These are phyloP conservation scores for Gleditsia sinensis DNA, from an alignment of 306 rosid genomes.

Conservation along the genomic window DNA sequence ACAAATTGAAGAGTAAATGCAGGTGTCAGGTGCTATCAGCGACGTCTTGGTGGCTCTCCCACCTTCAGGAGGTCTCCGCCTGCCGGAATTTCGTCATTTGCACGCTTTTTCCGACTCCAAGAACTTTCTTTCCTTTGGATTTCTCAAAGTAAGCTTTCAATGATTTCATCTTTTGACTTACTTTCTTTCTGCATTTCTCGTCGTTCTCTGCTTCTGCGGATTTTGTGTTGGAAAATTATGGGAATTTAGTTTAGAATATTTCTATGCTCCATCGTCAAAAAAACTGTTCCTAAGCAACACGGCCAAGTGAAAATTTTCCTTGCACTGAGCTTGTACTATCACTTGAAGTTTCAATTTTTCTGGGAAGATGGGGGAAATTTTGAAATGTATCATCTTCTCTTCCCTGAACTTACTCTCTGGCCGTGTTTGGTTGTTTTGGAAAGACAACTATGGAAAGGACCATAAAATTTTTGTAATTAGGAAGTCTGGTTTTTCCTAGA, in stretches of 20 bases:
- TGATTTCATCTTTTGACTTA: neutral
- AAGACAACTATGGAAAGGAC: neutral
- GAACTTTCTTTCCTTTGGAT: slow-evolving; percentile 50
- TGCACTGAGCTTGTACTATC: neutral
- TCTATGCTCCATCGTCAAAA: neutral
- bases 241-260: neutral
- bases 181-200: slow-evolving; percentile 3
- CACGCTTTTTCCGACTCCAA: slow-evolving; percentile 57
- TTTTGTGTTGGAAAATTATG: neutral
- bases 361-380: neutral
- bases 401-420: neutral
- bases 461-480: neutral
- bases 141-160: slow-evolving; percentile 58
- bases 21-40: slow-evolving; percentile 64
- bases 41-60: slow-evolving; percentile 71
- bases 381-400: slow-evolving; percentile 3
- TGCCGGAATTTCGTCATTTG: slow-evolving; percentile 58
- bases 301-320: neutral
- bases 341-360: neutral
- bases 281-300: neutral
- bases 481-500: neutral
- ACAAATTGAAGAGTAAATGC: slow-evolving; percentile 51
- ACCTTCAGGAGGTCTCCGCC: slow-evolving; percentile 50
- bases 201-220: neutral
- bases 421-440: neutral